Evolutionary conservation across 108 stramenopile genomes (phyloP).

Genomic region (Mayamaea pseudoterrestris): DNA sequence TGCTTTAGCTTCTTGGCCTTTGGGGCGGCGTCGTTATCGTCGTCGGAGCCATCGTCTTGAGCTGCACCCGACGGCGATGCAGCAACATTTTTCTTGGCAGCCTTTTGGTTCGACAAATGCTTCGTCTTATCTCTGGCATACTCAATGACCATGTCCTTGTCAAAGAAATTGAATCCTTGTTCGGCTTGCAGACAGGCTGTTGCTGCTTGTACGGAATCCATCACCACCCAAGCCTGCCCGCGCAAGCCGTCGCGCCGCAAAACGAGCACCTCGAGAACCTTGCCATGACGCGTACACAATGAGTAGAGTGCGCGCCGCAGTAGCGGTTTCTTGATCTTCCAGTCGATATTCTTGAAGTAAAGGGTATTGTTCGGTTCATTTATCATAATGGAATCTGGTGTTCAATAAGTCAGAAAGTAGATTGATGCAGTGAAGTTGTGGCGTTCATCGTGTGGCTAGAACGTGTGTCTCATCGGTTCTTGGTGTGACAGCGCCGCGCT

Average conservation of each 20-base stretch:
- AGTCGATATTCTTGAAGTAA: conserved; percentile 92
- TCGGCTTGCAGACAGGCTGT: conserved; percentile 81
- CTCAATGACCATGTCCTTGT: conserved; percentile 67
- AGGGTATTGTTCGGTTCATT: conserved; percentile 70
- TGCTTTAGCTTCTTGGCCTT: conserved; percentile 43
- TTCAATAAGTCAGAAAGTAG: too few relatives aligned
- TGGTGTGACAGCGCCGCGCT: too few relatives aligned
- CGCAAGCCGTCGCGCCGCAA: conserved; percentile 67
- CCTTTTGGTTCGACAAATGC: too few relatives aligned
- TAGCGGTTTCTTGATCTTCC: conserved; percentile 91
- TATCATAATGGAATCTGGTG: conserved; percentile 10
- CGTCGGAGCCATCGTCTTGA: conserved; percentile 78
- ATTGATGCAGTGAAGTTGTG: background rate
- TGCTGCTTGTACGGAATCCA: conserved; percentile 78
- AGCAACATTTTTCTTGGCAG: too few relatives aligned
- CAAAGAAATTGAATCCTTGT: conserved; percentile 87
- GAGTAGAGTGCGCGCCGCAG: conserved; percentile 83
- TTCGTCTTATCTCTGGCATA: conserved; percentile 85
- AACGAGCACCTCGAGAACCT: conserved; percentile 74
- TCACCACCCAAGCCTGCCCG: conserved; percentile 91
- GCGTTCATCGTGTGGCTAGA: background rate
- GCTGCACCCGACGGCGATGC: too few relatives aligned
- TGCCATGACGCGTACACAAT: conserved; percentile 90
- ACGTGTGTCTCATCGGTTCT: background rate
- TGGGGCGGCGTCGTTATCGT: conserved; percentile 75